Base-by-base conservation (phyloP, 2,329 filamentous ascomycete genomes). In the Leptographium procerum region DNA sequence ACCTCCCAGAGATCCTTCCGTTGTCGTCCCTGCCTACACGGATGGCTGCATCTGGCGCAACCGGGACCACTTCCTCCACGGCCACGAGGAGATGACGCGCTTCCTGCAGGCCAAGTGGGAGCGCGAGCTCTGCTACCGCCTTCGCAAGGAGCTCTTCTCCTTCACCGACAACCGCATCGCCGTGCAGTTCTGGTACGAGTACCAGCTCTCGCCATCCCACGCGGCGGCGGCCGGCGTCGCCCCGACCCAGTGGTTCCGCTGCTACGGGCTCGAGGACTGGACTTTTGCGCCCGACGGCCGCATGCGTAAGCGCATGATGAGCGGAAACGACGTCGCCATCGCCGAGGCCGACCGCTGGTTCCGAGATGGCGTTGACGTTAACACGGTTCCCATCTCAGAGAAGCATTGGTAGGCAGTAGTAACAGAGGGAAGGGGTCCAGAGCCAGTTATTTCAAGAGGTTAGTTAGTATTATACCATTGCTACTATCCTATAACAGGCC, bases 131-230 rank as follows among this genome's bases (percentile, higher is more conserved):
- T 82, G 77, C 19, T 95, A 95, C 66, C 78, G 80, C 0, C 76
- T 95, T 57, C 81, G 89, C 57, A 95, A 95, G 70, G 90, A 95
- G 68, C 75, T 95, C 1, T 95, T 95, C 70, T 78, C 88, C 1
- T 94, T 90, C 66, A 77, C 73, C 0, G 84, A 85, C 43, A 77
- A 92, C 70, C 52, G 83, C 71, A 92, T 91, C 63, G 89, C 89
- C 1, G 90, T 95, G 26, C 89, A 95, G 68, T 95, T 94, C 69
- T 95, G 89, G 89, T 95, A 92, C 66, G 87, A 95, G 70, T 91
- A 84, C 72, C 57, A 56, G 57, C 36, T 54, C 55, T 28, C 34
- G 80, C 84, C 62, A 88, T 92, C 66, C 72, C 52, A 22, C 26
- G 52, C 52, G 2, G 34, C 24, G 1, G 52, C 52, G 1, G 52